These are phyloP conservation scores for Micromonas pusilla DNA, from an alignment of 139 green algal genomes.

Conservation along the genomic window DNA sequence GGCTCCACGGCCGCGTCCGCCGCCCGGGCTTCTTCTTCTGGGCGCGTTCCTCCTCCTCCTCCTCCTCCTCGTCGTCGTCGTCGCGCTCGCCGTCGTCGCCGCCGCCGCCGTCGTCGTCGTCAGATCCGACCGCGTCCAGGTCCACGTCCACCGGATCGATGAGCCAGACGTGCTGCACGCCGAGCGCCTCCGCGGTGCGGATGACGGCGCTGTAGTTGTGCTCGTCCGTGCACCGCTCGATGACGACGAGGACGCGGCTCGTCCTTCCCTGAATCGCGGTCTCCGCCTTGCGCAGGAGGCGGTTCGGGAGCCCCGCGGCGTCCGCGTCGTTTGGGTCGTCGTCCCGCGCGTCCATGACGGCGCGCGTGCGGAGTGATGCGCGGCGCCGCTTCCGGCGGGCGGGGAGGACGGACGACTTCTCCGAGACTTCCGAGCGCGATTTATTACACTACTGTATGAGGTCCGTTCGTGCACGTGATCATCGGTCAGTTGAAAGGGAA, in stretches of 20 bases:
- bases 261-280: neutral
- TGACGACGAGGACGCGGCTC: conserved; percentile 14
- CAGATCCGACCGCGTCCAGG: neutral
- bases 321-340: neutral
- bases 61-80: neutral
- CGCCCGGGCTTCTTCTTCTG: too few species aligned
- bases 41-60: too few species aligned
- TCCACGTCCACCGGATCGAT: conserved; percentile 24
- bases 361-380: too few species aligned
- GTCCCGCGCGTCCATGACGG: too few species aligned
- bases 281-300: conserved; percentile 7
- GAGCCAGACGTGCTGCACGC: conserved; percentile 29
- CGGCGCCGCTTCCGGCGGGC: too few species aligned
- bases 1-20: too few species aligned
- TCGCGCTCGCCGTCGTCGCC: conserved; percentile 1
- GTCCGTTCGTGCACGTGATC: too few species aligned
- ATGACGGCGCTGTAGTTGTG: conserved; percentile 27
- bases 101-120: conserved; percentile 5
- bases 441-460: too few species aligned
- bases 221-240: conserved; percentile 18
- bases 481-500: too few species aligned
- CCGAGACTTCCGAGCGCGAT: too few species aligned
- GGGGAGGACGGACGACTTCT: too few species aligned
- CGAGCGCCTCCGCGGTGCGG: conserved; percentile 19
- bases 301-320: neutral